phyloP scores from a whole-genome alignment of 768 basidiomycete genomes.

The Phanerochaete sordida region DNA sequence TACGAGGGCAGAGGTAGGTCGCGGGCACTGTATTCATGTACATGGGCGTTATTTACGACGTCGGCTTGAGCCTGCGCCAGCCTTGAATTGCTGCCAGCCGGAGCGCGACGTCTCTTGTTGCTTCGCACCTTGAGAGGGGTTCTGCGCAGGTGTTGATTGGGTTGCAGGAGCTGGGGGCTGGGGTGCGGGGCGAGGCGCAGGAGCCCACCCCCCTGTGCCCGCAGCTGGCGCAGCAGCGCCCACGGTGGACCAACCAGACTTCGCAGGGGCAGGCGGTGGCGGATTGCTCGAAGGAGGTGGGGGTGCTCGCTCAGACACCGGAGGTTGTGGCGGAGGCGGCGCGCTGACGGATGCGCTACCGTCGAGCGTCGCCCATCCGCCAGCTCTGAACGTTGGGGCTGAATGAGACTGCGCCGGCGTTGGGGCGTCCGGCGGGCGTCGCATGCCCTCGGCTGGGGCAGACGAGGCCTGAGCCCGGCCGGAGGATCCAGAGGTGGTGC shows the following conservation, averaged over 20 bases:
- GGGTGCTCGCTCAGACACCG: constrained; percentile 15
- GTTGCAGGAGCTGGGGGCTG: neutral
- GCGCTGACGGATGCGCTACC: constrained; percentile 23
- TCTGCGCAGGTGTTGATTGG: neutral
- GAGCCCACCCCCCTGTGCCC: neutral
- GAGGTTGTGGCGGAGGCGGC: constrained; percentile 18
- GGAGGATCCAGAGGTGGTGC: neutral
- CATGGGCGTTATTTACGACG: neutral
- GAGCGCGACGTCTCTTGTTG: constrained; percentile 20
- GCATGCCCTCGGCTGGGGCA: neutral
- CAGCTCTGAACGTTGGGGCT: constrained; percentile 52
- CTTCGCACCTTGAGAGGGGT: neutral
- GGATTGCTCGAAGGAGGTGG: neutral
- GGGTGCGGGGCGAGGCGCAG: neutral
- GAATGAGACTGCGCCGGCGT: constrained; percentile 12
- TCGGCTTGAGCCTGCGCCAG: constrained; percentile 13
- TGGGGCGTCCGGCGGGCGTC: neutral
- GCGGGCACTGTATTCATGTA: neutral
- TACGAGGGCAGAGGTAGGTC: neutral
- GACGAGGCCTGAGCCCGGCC: neutral
- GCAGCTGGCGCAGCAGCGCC: neutral
- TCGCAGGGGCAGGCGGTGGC: neutral
- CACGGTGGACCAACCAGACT: neutral
- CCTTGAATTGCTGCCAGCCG: constrained; percentile 27
- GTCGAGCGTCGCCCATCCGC: constrained; percentile 68